phyloP scores from a whole-genome alignment of 1,284 basidiomycete species.

The Xerocomus alliaceus region DNA sequence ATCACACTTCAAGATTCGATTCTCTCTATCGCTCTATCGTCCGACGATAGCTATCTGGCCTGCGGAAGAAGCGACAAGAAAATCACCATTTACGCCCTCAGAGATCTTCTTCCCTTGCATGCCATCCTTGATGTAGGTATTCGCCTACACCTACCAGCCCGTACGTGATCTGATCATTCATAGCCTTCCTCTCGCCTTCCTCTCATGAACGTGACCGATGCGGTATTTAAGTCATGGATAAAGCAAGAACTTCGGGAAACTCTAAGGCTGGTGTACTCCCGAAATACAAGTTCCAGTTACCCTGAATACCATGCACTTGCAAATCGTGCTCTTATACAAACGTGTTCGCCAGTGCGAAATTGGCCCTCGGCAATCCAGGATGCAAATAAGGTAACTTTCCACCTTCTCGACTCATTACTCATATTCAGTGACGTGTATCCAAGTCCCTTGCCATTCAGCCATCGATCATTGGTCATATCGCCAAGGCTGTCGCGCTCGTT shows the following conservation, averaged over 20 bases:
- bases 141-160: neutral
- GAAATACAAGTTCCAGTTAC: no score
- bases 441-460: slow-evolving; percentile 14
- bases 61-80: slow-evolving; percentile 16
- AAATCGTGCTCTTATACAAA: neutral
- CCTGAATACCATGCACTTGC: slow-evolving; percentile 1
- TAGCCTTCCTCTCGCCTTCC: slow-evolving; percentile 13
- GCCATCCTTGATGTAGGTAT: slow-evolving; percentile 16
- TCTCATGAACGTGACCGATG: slow-evolving; percentile 6
- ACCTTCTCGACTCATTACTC: neutral
- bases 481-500: slow-evolving; percentile 6
- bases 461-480: slow-evolving; percentile 16
- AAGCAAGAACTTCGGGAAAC: neutral
- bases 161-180: neutral
- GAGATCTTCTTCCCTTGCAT: slow-evolving; percentile 15
- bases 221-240: slow-evolving; percentile 8
- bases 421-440: neutral
- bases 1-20: neutral
- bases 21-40: slow-evolving; percentile 11
- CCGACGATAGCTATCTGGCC: slow-evolving; percentile 10
- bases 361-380: neutral
- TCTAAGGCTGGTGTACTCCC: neutral
- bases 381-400: slow-evolving; percentile 3
- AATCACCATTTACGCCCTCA: slow-evolving; percentile 11
- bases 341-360: neutral